Evolutionary conservation across 305 asterid species (phyloP).

Genomic region (Ilex paraguariensis): DNA sequence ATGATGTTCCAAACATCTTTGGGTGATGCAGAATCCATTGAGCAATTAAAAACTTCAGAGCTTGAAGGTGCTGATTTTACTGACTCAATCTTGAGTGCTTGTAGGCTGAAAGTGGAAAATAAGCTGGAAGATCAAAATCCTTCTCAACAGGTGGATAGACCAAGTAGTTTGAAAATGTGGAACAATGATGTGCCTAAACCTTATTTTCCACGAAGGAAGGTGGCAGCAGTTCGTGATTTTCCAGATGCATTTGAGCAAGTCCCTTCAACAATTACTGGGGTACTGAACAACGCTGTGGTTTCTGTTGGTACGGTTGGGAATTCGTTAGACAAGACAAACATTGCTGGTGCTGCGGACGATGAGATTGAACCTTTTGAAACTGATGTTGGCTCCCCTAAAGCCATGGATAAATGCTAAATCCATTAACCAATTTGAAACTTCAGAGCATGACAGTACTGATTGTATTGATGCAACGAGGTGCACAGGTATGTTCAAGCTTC

Average conservation of each 20-base stretch:
- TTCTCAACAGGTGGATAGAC: not conserved
- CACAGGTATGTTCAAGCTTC: too few species aligned
- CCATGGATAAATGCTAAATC: too few species aligned
- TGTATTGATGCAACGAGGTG: too few species aligned
- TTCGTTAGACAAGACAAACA: not conserved
- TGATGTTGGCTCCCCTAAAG: not conserved
- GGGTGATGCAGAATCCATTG: too few species aligned
- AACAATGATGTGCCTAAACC: constrained; percentile 1
- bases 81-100: not conserved
- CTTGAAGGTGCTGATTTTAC: not conserved
- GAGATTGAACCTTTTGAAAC: not conserved
- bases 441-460: too few species aligned
- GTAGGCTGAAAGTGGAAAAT: not conserved
- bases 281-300: too few species aligned
- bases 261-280: too few species aligned
- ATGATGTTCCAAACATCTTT: too few species aligned
- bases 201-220: constrained; percentile 1
- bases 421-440: too few species aligned
- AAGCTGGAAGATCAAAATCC: not conserved
- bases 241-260: constrained; percentile 5
- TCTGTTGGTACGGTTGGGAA: not conserved
- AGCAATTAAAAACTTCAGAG: too few species aligned
- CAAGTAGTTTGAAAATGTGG: not conserved
- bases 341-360: not conserved
- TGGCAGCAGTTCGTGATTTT: constrained; percentile 10